These are phyloP conservation scores for Chlamydomonas eustigma DNA, from an alignment of 139 green algal genomes.

Conservation along the genomic window DNA sequence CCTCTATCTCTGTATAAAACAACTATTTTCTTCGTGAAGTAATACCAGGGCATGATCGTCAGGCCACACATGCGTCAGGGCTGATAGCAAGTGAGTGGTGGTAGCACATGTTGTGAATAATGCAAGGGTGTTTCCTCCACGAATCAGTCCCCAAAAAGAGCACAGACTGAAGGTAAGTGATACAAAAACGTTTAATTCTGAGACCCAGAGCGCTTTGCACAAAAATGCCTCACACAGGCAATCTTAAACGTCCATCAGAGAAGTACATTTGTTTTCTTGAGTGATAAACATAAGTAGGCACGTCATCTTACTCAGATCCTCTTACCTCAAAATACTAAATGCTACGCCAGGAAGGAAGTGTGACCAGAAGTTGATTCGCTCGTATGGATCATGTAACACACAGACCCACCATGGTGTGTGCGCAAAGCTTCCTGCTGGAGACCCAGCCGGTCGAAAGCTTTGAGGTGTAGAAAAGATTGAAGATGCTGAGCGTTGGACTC, in stretches of 20 bases:
- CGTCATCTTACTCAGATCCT: no score
- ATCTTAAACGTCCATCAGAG: no score
- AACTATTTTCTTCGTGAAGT: no score
- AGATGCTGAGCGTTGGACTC: no score
- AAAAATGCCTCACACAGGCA: no score
- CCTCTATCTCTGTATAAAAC: no score
- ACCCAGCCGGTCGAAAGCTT: not conserved
- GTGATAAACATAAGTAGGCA: no score
- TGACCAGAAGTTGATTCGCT: slow-evolving; percentile 82
- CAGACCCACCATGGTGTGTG: slow-evolving; percentile 61
- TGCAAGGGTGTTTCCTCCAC: slow-evolving; percentile 37
- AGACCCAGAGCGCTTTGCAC: no score
- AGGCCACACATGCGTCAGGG: slow-evolving; percentile 73
- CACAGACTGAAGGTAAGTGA: slow-evolving; percentile 2
- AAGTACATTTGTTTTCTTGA: no score
- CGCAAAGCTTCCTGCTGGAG: slow-evolving; percentile 1
- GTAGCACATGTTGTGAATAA: slow-evolving; percentile 65
- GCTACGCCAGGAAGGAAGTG: slow-evolving; percentile 59
- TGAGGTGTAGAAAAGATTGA: no score
- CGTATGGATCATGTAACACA: slow-evolving; percentile 66
- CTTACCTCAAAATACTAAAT: slow-evolving; percentile 59
- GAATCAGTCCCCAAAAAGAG: not conserved
- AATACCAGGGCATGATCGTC: slow-evolving; percentile 59
- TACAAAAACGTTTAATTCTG: no score
- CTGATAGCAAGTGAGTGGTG: slow-evolving; percentile 66